A percentile compares a stretch with the other conserved stretches of the same genome.
Evolutionary conservation across 2,329 filamentous ascomycete genomes (phyloP).

Genomic region (Tolypocladium album): DNA sequence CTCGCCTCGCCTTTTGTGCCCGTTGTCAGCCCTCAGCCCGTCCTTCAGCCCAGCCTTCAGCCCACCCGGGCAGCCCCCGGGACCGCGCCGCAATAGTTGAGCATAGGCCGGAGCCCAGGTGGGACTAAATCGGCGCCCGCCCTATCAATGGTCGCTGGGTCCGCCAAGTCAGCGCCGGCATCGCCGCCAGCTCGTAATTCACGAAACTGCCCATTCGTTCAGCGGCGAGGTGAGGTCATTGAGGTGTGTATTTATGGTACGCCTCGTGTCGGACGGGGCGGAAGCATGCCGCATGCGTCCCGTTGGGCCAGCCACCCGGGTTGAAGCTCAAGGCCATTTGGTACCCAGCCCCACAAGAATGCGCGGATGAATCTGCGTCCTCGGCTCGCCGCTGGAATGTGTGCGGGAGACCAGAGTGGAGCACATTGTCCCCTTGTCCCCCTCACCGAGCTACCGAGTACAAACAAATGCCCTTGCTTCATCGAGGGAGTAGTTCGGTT

Average conservation of each 20-base stretch:
- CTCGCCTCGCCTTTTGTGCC: not conserved
- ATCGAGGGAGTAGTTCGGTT: not conserved
- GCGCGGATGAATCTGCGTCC: not conserved
- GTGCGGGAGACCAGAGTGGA: too few species aligned
- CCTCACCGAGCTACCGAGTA: too few species aligned
- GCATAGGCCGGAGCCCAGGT: not conserved
- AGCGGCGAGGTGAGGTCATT: not conserved
- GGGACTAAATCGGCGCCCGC: not conserved
- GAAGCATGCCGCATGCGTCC: not conserved
- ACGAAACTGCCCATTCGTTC: not conserved
- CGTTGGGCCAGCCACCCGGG: not conserved
- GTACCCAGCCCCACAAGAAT: not conserved
- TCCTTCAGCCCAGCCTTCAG: not conserved
- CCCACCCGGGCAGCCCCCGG: not conserved
- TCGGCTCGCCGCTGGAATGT: not conserved
- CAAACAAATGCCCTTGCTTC: not conserved
- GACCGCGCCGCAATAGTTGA: not conserved
- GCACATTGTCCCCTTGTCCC: not conserved
- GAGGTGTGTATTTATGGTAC: not conserved
- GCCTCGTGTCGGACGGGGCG: not conserved
- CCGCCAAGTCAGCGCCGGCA: not conserved
- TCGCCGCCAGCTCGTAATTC: not conserved
- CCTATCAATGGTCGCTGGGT: not conserved
- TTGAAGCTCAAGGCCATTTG: not conserved
- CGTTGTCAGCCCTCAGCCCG: not conserved